phyloP scores from a whole-genome alignment of 805 yeast genomes.

The Saccharomyces mikatae region DNA sequence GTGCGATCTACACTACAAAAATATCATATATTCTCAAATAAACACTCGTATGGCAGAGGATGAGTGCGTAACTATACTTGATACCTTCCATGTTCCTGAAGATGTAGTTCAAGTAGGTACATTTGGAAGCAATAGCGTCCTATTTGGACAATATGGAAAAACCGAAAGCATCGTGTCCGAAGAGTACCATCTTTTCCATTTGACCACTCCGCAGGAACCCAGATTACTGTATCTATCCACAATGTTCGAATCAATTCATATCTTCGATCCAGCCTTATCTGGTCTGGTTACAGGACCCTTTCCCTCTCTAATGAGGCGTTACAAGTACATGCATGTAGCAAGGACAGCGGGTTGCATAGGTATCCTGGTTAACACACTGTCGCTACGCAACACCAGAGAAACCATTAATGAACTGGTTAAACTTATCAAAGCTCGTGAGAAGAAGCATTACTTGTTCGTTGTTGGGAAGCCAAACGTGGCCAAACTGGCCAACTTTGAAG shows the following conservation, averaged over 20 bases:
- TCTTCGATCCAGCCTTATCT: conserved; percentile 38
- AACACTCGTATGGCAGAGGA: conserved; percentile 14
- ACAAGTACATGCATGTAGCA: conserved; percentile 79
- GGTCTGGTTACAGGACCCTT: conserved; percentile 47
- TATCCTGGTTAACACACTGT: conserved; percentile 79
- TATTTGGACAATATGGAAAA: conserved; percentile 1
- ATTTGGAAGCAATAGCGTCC: not conserved
- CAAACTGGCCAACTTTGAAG: conserved; percentile 89
- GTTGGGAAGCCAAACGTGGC: conserved; percentile 98
- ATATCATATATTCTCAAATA: conserved; percentile 36
- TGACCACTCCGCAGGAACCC: conserved; percentile 71
- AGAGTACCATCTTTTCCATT: conserved; percentile 57
- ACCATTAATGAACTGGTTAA: conserved; percentile 53
- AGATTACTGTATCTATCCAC: conserved; percentile 69
- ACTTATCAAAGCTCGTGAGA: conserved; percentile 66
- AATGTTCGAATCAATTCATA: conserved; percentile 45
- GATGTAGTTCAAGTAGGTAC: not conserved
- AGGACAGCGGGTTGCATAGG: conserved; percentile 91
- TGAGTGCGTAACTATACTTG: not conserved
- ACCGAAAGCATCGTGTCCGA: conserved; percentile 21
- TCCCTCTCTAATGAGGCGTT: conserved; percentile 76
- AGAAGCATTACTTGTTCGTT: conserved; percentile 87
- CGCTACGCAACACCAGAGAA: conserved; percentile 64
- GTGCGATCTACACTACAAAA: conserved; percentile 23
- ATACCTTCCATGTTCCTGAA: not conserved